Evolutionary conservation across 441 rosid species (phyloP).

Genomic region (Macaranga tanarius): DNA sequence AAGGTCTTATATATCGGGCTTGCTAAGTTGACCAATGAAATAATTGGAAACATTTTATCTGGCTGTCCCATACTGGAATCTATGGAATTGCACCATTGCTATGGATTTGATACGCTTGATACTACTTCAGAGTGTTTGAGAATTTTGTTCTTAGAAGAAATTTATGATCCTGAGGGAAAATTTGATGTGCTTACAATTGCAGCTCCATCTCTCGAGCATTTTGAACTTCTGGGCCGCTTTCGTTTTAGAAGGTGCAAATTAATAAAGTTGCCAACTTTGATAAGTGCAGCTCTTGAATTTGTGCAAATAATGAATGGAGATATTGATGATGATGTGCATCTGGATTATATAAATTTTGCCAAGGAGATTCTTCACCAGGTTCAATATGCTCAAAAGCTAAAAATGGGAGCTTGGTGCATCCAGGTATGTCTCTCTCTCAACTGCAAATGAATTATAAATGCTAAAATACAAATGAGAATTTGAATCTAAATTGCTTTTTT

Average conservation of each 20-base stretch:
- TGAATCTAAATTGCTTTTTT: no score
- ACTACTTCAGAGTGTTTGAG: not conserved
- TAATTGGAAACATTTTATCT: not conserved
- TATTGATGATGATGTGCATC: not conserved
- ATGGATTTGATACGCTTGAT: not conserved
- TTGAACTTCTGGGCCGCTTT: not conserved
- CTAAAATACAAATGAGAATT: no score
- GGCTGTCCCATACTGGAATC: not conserved
- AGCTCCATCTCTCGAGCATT: not conserved
- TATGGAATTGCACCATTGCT: not conserved
- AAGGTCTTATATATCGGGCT: slow-evolving; percentile 13
- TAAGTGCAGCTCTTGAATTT: not conserved
- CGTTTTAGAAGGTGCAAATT: no score
- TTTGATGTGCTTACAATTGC: slow-evolving; percentile 1
- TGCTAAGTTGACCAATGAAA: not conserved
- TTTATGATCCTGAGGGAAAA: not conserved
- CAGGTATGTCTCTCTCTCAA: not conserved
- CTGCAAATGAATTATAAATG: not conserved
- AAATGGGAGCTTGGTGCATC: not conserved
- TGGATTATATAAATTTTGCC: not conserved
- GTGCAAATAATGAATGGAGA: not conserved
- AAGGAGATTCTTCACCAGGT: not conserved
- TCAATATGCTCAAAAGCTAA: not conserved
- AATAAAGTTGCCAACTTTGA: no score
- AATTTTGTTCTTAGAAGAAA: not conserved